Evolutionary conservation across 352 stramenopile species (phyloP), one percentile per base, ranked within the genome.

Genomic region (Phytopythium ostracodes): DNA sequence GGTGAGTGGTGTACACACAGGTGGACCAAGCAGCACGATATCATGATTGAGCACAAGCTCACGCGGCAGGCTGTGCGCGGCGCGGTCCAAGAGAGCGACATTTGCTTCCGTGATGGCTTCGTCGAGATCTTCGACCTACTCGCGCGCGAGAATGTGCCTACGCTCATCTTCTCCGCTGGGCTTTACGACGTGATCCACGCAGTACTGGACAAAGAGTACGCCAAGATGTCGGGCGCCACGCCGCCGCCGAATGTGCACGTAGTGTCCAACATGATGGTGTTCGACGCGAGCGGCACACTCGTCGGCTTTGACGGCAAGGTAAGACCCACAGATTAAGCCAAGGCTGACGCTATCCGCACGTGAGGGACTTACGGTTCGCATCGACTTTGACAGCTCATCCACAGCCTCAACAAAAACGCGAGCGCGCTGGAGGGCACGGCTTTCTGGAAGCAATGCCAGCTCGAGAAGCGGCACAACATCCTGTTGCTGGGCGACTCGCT

Each of bases 111-210:
- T 4, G 60, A 75, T 7, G 82, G 84, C 0, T 90, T 91, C 42
- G 72, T 72, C 40, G 77, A 87, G 22, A 80, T 91, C 38, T 92
- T 92, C 53, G 68, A 70, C 0, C 57, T 88, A 11, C 56, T 92
- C 14, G 70, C 74, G 6, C 38, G 69, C 27, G 64, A 79, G 51
- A 81, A 88, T 25, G 84, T 92, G 51, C 84, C 81, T 11, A 88
- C 78, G 27, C 66, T 91, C 25, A 91, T 91, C 62, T 91, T 89
- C 49, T 89, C 79, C 2, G 79, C 79, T 0, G 79, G 82, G 0
- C 67, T 93, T 1, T 88, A 88, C 58, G 84, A 93, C 57, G 84
- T 93, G n/a, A 93, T 93, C 59, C 81, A 89, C 42, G 80, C 71
- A 0, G 70, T 91, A n/a, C 71, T 94, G 33, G 52, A 81, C 51